Base-by-base conservation (phyloP, 176 grass and related monocot genomes). In the Elymus sibiricus region DNA sequence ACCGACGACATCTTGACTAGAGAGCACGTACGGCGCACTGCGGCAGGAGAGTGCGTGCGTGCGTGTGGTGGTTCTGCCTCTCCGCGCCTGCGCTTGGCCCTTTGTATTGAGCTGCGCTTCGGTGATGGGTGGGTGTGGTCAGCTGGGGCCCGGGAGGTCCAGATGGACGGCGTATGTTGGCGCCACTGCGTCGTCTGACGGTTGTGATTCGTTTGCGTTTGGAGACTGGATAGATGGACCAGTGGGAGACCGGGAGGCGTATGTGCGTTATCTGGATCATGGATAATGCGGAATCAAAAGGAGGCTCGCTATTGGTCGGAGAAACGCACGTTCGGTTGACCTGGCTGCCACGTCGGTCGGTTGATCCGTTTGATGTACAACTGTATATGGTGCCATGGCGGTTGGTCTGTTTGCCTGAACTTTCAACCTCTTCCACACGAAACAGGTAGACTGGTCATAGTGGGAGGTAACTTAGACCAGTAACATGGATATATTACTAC, bases 241-340 rank as follows among this genome's bases (percentile, higher is more conserved):
- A 60, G 62, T 77, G 84, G 24, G 58, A 51, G 26, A 19, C 46
- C 73, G 14, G 3, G 42, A 28, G 37, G 64, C 38, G 91, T 87
- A 90, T 89, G 55, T n/a, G 40, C 84, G 64, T 95, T 90, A 95
- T 95, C 90, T 83, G 81, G 60, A 64, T 82, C 59, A 59, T 15
- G 76, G 61, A 60, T 84, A 84, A 44, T 46, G 13, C 56, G 34
- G 81, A 76, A 85, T 91, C 85, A 81, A 77, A 85, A 37, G 19
- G 73, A 46, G 19, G n/a, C 19, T 16, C 81, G 42, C 89, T 69
- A 91, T 84, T 87, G 89, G 89, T 22, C 64, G 29, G 3, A 16
- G 6, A 27, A 81, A n/a, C 35, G 35, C 56, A 79, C 55, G 55
- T 63, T 61, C 58, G 55, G 34, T 31, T 80, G 1, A 80, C 25